phyloP scores from a whole-genome alignment of 306 rosid genomes.

The Prosopis cineraria region DNA sequence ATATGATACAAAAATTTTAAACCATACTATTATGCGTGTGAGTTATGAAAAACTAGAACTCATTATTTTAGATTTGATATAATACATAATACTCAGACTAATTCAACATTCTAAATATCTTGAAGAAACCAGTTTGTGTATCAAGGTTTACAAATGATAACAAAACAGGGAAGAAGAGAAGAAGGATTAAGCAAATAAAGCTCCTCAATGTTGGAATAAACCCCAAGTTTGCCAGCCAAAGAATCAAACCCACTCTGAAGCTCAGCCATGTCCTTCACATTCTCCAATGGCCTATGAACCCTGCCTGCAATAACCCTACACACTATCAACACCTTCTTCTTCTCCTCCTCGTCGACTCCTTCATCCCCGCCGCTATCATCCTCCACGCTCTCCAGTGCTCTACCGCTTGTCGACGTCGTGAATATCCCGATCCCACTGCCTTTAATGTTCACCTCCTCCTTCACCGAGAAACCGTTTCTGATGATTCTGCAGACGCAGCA shows the following conservation, averaged over 20 bases:
- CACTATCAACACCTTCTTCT: conserved; percentile 73
- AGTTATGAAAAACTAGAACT: too few relatives aligned
- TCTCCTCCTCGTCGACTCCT: not conserved
- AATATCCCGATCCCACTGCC: not conserved
- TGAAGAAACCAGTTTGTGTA: not conserved
- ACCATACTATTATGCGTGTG: too few relatives aligned
- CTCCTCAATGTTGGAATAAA: conserved; percentile 85
- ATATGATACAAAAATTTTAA: too few relatives aligned
- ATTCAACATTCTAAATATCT: too few relatives aligned
- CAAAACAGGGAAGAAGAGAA: conserved; percentile 96
- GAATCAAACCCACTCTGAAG: conserved; percentile 82
- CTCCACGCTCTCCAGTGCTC: conserved; percentile 52
- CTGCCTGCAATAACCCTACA: conserved; percentile 98
- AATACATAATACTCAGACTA: too few relatives aligned
- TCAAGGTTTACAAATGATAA: conserved; percentile 85
- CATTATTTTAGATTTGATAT: too few relatives aligned
- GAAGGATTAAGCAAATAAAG: conserved; percentile 83
- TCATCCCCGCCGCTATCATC: not conserved
- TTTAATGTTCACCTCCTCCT: not conserved
- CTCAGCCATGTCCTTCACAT: conserved; percentile 69
- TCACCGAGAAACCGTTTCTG: not conserved
- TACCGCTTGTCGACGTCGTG: conserved; percentile 48
- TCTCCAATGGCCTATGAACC: conserved; percentile 86
- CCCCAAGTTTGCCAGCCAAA: conserved; percentile 87
- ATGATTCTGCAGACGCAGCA: not conserved